phyloP scores from a whole-genome alignment of 768 basidiomycete genomes.

The Rhodotorula babjevae region DNA sequence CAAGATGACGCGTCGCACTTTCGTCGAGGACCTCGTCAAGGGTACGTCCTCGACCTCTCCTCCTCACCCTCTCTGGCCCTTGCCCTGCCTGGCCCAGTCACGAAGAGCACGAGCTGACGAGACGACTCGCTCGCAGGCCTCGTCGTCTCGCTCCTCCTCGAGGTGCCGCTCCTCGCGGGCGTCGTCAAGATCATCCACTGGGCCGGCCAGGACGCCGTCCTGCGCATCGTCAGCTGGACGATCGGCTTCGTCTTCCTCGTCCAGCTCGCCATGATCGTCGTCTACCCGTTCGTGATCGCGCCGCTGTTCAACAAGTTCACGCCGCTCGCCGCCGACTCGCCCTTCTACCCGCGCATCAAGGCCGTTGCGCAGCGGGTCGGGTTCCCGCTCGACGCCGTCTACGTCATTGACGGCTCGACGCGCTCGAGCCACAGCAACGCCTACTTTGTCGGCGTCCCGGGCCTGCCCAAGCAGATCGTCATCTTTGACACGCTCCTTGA shows the following conservation, averaged over 20 bases:
- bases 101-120: neutral
- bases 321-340: slow-evolving; percentile 67
- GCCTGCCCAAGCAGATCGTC: slow-evolving; percentile 57
- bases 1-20: slow-evolving; percentile 73
- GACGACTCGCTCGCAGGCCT: neutral
- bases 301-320: slow-evolving; percentile 97
- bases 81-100: neutral
- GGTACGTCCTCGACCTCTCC: slow-evolving; percentile 43
- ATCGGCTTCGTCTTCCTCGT: slow-evolving; percentile 84
- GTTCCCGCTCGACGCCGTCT: slow-evolving; percentile 90
- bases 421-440: neutral
- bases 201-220: slow-evolving; percentile 58
- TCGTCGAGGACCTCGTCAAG: slow-evolving; percentile 74
- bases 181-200: slow-evolving; percentile 87
- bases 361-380: slow-evolving; percentile 69
- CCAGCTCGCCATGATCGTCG: slow-evolving; percentile 63
- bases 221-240: slow-evolving; percentile 66
- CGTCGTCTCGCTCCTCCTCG: slow-evolving; percentile 55
- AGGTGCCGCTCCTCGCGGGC: slow-evolving; percentile 75
- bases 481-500: slow-evolving; percentile 96
- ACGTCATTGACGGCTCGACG: slow-evolving; percentile 85
- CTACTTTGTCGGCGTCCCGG: slow-evolving; percentile 89
- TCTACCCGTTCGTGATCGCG: slow-evolving; percentile 76
- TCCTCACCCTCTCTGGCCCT: slow-evolving; percentile 49
- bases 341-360: slow-evolving; percentile 53